Evolutionary conservation across 345 rosid genomes (phyloP), one percentile per base, ranked within the genome.

Genomic region (Eucalyptus dawsonii): DNA sequence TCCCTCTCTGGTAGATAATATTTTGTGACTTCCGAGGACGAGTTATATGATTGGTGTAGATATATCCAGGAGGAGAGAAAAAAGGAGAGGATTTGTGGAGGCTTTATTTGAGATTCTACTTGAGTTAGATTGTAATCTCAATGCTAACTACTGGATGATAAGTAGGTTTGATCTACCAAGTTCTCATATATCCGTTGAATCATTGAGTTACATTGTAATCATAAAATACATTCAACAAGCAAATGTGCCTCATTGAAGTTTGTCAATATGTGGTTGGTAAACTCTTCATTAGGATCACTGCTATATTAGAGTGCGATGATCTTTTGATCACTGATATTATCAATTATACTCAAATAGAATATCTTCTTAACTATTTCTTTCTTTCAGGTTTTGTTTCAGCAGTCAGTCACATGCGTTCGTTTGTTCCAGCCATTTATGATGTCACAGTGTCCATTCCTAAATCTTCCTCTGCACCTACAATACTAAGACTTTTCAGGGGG

Each of bases 361-460:
- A n/a, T n/a, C 54, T 45, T 86, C 37, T 86, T 89, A 80, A 50
- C 47, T 76, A 49, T 88, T 65, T 88, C 56, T 91, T 89, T 87
- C 60, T 92, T 93, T 86, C 95, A 97, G 99, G 99, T 62, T 97
- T 97, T 93, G 99, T 97, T 88, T 92, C 99, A 91, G 98, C 99
- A 34, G 98, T 97, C 88, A 94, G 94, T 91, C 94, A 98, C 85
- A 94, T 98, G 98, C 97, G 99, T 67, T 92, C 97, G 49, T 98
- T 98, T 92, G 97, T 97, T 88, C 99, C 99, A 72, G 99, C 98
- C 91, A 94, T 98, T 89, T 98, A 98, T 93, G 98, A 98, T 91
- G 93, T 95, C 86, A 97, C 99, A 50, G 95, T 95, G 89, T 94
- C 96, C 87, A 95, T 98, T 90, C 97, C 98, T 12, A 95, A 93